Percentiles rank a stretch among this genome's conserved stretches.
Evolutionary conservation across 768 basidiomycete genomes (phyloP).

Genomic region (Coprinopsis marcescibilis): DNA sequence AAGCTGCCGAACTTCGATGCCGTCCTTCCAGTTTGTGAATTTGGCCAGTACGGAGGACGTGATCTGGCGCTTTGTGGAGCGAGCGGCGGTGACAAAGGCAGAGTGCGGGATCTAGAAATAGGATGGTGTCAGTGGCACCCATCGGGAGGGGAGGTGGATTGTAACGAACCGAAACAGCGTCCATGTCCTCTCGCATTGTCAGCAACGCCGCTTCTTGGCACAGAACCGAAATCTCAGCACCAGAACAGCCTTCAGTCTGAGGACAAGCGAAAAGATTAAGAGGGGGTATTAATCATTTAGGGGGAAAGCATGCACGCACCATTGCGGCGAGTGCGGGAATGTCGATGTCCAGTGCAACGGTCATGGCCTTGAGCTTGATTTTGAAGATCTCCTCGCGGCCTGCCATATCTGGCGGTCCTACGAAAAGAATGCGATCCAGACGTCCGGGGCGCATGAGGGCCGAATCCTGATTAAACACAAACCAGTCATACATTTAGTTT

Average conservation of each 20-base stretch:
- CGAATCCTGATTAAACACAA: conserved; percentile 58
- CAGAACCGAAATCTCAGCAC: conserved; percentile 86
- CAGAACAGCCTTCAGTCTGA: conserved; percentile 93
- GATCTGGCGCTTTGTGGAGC: conserved; percentile 70
- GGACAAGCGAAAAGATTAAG: not conserved
- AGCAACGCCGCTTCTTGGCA: conserved; percentile 95
- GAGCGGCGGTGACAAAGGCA: conserved; percentile 73
- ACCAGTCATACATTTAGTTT: not conserved
- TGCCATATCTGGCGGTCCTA: conserved; percentile 81
- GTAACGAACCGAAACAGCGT: conserved; percentile 63
- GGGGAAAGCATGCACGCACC: conserved; percentile 35
- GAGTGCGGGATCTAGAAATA: conserved; percentile 58
- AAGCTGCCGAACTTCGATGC: conserved; percentile 18
- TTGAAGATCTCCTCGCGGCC: conserved; percentile 82
- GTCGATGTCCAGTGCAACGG: conserved; percentile 65
- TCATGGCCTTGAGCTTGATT: conserved; percentile 77
- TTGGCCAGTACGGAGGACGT: conserved; percentile 71
- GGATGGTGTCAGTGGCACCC: not conserved
- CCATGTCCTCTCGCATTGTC: conserved; percentile 85
- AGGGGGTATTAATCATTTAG: not conserved
- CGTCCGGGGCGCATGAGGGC: conserved; percentile 94
- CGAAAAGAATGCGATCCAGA: conserved; percentile 89
- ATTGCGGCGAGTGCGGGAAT: conserved; percentile 60
- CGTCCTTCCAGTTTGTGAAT: conserved; percentile 63
- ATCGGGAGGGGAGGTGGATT: not conserved